A percentile compares a stretch with the other conserved stretches of the same genome.
These are phyloP conservation scores for Saccharomycopsis schoenii DNA, from an alignment of 805 yeast species.

Conservation along the genomic window DNA sequence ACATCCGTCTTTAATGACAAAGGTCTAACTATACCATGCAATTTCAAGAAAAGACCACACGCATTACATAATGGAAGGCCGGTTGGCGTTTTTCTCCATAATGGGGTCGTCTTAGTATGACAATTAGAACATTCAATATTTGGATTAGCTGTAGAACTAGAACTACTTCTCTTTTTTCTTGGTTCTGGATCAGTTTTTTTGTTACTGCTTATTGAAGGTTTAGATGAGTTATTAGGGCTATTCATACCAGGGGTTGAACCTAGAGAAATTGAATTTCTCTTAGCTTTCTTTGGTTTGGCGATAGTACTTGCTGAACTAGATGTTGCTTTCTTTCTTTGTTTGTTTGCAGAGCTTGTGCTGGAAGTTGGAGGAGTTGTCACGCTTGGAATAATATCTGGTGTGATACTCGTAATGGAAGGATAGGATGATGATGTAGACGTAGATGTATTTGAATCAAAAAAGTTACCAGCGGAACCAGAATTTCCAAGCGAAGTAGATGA, in stretches of 20 bases:
- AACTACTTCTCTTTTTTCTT: background rate
- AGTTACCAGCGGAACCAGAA: background rate
- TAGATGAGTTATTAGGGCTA: background rate
- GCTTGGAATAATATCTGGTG: background rate
- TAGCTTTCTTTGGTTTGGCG: background rate
- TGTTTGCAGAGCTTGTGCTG: background rate
- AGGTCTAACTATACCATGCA: conserved; percentile 95
- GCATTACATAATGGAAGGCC: conserved; percentile 95
- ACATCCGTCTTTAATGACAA: conserved; percentile 85
- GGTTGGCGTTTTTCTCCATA: conserved; percentile 89
- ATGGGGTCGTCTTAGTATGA: conserved; percentile 83
- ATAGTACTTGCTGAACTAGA: background rate
- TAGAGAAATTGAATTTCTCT: background rate
- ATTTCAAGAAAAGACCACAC: conserved; percentile 83
- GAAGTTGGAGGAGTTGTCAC: background rate
- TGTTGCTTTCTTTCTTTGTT: background rate
- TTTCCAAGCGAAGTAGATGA: background rate
- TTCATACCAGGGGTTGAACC: background rate
- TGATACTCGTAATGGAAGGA: background rate
- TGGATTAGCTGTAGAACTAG: conserved; percentile 14
- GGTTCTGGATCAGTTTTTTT: background rate
- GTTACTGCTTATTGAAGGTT: background rate
- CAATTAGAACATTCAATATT: conserved; percentile 71
- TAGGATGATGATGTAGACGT: background rate
- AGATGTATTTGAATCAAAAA: background rate